A percentile compares a stretch with the other conserved stretches of the same genome.
phyloP scores from a whole-genome alignment of 495 filamentous ascomycete species.

The Xylaria scruposa region DNA sequence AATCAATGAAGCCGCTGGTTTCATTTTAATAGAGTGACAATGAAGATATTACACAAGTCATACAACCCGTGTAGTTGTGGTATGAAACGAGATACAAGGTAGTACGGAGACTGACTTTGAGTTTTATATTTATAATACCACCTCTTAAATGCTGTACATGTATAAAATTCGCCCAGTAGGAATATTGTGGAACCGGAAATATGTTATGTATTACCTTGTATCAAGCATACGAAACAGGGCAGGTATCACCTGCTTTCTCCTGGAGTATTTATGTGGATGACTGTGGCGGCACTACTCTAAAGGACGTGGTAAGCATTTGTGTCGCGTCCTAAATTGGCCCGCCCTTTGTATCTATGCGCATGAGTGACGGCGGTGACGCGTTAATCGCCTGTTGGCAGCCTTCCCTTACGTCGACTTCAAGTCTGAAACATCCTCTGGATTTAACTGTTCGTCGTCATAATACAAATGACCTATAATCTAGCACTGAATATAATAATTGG shows the following conservation, averaged over 20 bases:
- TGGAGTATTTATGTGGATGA: not conserved
- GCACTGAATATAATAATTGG: not conserved
- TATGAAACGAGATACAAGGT: not conserved
- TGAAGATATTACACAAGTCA: not conserved
- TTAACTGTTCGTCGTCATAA: not conserved
- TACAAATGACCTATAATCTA: not conserved
- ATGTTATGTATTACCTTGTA: not conserved
- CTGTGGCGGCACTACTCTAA: not conserved
- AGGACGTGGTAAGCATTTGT: not conserved
- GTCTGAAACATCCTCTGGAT: not conserved
- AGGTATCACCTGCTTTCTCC: not conserved
- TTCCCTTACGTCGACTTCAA: not conserved
- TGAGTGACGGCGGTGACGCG: not conserved
- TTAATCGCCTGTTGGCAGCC: not conserved
- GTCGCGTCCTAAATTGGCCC: not conserved
- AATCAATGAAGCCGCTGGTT: not conserved
- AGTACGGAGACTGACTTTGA: not conserved
- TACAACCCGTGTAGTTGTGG: not conserved
- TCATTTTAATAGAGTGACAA: not conserved
- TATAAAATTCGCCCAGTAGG: not conserved
- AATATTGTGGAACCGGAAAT: not conserved
- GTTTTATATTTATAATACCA: not conserved
- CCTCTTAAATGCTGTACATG: not conserved
- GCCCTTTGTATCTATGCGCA: not conserved
- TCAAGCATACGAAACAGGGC: not conserved